Evolutionary conservation across 208 protist species (phyloP).

Genomic region (Vickermania ingenoplastis): DNA sequence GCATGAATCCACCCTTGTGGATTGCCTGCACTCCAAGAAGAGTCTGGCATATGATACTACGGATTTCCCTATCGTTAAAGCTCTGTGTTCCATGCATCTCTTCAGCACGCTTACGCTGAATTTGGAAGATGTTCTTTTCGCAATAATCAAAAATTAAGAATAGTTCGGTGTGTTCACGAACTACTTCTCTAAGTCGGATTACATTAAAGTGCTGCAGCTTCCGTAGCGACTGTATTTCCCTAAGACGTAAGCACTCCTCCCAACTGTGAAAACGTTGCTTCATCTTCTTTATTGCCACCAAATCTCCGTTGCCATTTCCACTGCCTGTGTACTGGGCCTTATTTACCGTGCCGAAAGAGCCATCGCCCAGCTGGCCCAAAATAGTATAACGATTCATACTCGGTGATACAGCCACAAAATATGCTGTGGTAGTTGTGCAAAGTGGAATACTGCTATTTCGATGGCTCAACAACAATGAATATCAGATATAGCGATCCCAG

Average conservation of each 20-base stretch:
- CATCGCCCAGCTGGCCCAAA: conserved; percentile 92
- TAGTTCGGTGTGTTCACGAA: conserved; percentile 96
- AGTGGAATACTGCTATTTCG: too few relatives aligned
- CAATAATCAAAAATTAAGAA: conserved; percentile 98
- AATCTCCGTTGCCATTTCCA: conserved; percentile 58
- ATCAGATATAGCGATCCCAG: too few relatives aligned
- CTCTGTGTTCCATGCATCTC: conserved; percentile 69
- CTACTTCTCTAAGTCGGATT: conserved; percentile 96
- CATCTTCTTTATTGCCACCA: conserved; percentile 99
- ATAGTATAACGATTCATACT: conserved; percentile 94
- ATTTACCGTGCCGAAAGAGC: conserved; percentile 95
- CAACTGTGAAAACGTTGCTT: conserved; percentile 97
- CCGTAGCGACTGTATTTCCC: conserved; percentile 93
- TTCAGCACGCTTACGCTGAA: conserved; percentile 87
- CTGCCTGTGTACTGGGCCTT: conserved; percentile 87
- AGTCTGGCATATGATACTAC: conserved; percentile 92
- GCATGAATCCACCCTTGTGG: conserved; percentile 92
- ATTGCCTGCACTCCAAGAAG: conserved; percentile 76
- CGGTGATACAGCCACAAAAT: not conserved
- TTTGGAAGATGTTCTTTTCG: conserved; percentile 95
- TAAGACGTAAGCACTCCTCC: conserved; percentile 96
- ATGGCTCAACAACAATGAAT: too few relatives aligned
- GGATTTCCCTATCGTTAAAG: conserved; percentile 91
- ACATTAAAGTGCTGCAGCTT: conserved; percentile 97
- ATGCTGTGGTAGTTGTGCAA: not conserved